phyloP scores from a whole-genome alignment of 352 stramenopile species.

The Pythium vanterpoolii region DNA sequence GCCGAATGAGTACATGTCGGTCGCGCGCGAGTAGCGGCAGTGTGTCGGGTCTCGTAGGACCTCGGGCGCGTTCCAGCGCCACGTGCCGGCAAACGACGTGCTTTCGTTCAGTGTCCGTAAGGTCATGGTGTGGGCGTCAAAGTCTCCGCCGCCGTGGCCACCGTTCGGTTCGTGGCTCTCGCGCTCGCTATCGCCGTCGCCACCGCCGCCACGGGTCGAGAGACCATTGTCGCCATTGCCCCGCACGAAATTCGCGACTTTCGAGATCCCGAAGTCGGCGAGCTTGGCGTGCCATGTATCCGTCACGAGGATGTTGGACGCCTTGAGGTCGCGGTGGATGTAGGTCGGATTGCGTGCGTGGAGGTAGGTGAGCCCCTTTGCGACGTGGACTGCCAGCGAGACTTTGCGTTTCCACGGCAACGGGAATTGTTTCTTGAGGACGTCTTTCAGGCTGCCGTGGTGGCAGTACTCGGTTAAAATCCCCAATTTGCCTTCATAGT shows the following conservation, averaged over 20 bases:
- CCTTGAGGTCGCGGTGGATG: constrained; percentile 72
- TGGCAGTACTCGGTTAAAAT: constrained; percentile 73
- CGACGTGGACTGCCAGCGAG: constrained; percentile 50
- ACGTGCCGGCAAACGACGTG: constrained; percentile 66
- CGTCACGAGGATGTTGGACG: constrained; percentile 70
- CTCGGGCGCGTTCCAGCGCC: constrained; percentile 68
- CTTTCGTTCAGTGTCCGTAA: constrained; percentile 46
- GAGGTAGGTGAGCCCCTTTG: constrained; percentile 65
- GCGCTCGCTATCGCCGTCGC: constrained; percentile 4
- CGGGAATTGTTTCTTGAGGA: constrained; percentile 57
- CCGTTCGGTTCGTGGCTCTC: not conserved
- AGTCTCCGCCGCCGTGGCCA: not conserved
- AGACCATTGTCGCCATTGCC: constrained; percentile 33
- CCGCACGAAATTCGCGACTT: constrained; percentile 30
- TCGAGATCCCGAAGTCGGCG: constrained; percentile 35
- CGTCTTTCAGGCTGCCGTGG: constrained; percentile 65
- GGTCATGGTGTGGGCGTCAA: constrained; percentile 24
- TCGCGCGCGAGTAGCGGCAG: constrained; percentile 56
- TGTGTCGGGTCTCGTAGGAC: constrained; percentile 65
- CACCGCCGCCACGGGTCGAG: constrained; percentile 23
- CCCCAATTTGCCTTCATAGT: constrained; percentile 60
- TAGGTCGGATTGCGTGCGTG: constrained; percentile 71
- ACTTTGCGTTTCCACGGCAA: constrained; percentile 61
- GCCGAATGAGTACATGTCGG: constrained; percentile 73
- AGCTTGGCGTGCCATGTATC: constrained; percentile 72